phyloP scores from a whole-genome alignment of 1,284 basidiomycete species.

The Ustilago trichophora region DNA sequence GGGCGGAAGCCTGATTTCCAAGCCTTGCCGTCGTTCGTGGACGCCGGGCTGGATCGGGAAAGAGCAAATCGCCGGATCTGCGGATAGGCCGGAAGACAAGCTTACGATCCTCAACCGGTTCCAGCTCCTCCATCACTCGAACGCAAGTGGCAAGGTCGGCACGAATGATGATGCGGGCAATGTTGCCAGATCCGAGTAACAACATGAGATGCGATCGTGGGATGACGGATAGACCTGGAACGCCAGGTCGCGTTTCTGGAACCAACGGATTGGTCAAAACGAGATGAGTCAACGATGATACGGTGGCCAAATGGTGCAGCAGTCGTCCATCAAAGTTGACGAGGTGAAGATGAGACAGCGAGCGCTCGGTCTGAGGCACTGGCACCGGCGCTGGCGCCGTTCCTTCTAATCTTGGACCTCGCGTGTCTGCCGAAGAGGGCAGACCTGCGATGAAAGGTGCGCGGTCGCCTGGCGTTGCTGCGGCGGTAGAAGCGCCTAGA shows the following conservation, averaged over 20 bases:
- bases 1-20: background rate
- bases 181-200: conserved; percentile 32
- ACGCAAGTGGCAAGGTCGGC: conserved; percentile 28
- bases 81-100: conserved; percentile 40
- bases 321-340: conserved; percentile 40
- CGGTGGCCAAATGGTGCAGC: conserved; percentile 34
- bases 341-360: conserved; percentile 38
- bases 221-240: conserved; percentile 26
- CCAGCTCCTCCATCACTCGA: conserved; percentile 36
- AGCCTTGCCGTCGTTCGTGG: background rate
- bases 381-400: background rate
- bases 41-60: background rate
- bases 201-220: conserved; percentile 37
- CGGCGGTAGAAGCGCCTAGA: conserved; percentile 6
- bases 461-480: too few relatives aligned
- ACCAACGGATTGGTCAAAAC: conserved; percentile 30
- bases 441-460: too few relatives aligned
- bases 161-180: conserved; percentile 26
- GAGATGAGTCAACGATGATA: conserved; percentile 37
- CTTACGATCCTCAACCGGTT: conserved; percentile 33
- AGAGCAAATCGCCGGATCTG: conserved; percentile 1
- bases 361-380: conserved; percentile 1
- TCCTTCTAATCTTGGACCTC: too few relatives aligned
- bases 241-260: conserved; percentile 15
- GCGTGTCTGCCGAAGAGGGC: too few relatives aligned